Evolutionary conservation across 2,329 filamentous ascomycete species (phyloP).

Genomic region (Byssothecium circinans): DNA sequence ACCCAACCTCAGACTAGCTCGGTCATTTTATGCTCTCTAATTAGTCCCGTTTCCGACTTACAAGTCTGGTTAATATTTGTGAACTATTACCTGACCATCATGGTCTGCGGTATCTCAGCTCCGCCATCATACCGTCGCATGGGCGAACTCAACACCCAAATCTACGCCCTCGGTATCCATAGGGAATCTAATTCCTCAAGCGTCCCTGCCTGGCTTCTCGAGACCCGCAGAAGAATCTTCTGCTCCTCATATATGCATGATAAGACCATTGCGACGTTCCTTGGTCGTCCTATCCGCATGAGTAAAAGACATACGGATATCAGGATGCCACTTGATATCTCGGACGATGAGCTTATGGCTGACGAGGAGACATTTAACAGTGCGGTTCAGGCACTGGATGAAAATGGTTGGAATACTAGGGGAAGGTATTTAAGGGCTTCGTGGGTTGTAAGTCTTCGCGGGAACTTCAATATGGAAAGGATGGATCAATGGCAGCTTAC

Average conservation of each 20-base stretch:
- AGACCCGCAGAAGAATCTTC: constrained; percentile 33
- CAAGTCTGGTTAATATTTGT: constrained; percentile 39
- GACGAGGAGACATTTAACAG: constrained; percentile 16
- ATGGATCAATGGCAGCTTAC: constrained; percentile 7
- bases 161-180: constrained; percentile 38
- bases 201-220: constrained; percentile 31
- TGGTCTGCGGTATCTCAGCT: constrained; percentile 39
- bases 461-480: neutral
- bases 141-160: constrained; percentile 32
- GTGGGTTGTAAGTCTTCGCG: constrained; percentile 30
- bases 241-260: constrained; percentile 34
- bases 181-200: constrained; percentile 28
- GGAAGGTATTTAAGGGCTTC: constrained; percentile 26
- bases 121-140: constrained; percentile 39
- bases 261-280: constrained; percentile 39
- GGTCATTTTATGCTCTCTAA: constrained; percentile 41
- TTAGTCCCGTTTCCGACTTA: constrained; percentile 46
- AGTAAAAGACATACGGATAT: constrained; percentile 35
- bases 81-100: constrained; percentile 40
- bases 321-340: constrained; percentile 33
- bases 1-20: constrained; percentile 34
- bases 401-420: constrained; percentile 46
- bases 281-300: constrained; percentile 36
- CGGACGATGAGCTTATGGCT: constrained; percentile 29
- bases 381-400: constrained; percentile 26